Evolutionary conservation across 192 early-diverging fungal genomes (phyloP).

Genomic region (Coemansia sp.): DNA sequence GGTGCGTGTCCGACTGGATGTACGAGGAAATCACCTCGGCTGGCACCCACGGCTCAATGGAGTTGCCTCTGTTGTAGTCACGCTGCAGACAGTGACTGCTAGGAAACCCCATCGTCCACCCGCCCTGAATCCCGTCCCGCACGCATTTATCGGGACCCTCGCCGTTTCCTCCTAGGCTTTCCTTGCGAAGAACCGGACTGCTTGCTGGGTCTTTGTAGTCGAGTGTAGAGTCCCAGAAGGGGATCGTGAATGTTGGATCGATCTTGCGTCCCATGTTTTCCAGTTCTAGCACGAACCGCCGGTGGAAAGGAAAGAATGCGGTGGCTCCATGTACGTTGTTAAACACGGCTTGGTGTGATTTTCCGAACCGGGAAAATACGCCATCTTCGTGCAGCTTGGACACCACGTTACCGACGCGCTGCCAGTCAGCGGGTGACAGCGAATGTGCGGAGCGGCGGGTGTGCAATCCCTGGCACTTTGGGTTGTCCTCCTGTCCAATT

Average conservation of each 20-base stretch:
- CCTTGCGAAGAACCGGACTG: constrained; percentile 28
- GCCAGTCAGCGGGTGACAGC: constrained; percentile 41
- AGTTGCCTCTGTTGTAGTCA: constrained; percentile 23
- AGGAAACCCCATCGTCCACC: constrained; percentile 28
- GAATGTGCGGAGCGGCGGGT: constrained; percentile 43
- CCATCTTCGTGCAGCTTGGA: constrained; percentile 31
- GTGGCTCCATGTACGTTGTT: constrained; percentile 43
- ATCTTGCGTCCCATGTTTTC: constrained; percentile 40
- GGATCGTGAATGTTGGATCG: constrained; percentile 38
- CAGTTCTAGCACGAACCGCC: constrained; percentile 53
- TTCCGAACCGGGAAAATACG: constrained; percentile 39
- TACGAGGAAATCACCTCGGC: constrained; percentile 46
- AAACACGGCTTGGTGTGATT: constrained; percentile 39
- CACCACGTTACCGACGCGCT: constrained; percentile 23
- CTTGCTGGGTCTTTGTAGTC: constrained; percentile 33
- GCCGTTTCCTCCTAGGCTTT: constrained; percentile 40
- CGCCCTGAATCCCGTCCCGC: constrained; percentile 32
- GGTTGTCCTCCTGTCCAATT: constrained; percentile 17
- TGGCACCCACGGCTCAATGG: constrained; percentile 38
- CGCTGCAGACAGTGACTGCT: constrained; percentile 36
- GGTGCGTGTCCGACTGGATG: constrained; percentile 26
- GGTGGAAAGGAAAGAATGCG: constrained; percentile 54
- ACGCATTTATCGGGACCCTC: constrained; percentile 26
- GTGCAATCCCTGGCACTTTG: constrained; percentile 22
- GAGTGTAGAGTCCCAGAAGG: constrained; percentile 50